Conservation (phyloP, 2,329 filamentous ascomycete species). For the Nemania diffusa region DNA sequence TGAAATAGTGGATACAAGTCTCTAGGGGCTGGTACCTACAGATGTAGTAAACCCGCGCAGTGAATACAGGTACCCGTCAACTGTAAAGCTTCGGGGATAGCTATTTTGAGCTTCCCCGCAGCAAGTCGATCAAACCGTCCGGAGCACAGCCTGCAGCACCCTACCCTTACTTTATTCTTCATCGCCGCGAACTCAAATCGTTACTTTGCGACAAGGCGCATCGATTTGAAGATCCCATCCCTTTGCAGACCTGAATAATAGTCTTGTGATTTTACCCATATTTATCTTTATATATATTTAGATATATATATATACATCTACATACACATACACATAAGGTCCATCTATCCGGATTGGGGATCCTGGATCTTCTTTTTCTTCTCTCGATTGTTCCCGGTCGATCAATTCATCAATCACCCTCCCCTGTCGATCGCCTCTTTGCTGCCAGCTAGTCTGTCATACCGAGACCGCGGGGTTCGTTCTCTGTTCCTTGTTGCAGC, state of each 20-base stretch:
- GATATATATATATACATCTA: no score
- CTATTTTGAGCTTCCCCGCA: constrained; percentile 38
- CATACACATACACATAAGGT: background rate
- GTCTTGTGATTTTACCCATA: no score
- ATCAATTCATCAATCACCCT: background rate
- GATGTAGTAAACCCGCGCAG: background rate
- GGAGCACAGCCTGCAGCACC: background rate
- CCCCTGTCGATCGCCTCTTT: constrained; percentile 35
- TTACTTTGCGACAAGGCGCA: background rate
- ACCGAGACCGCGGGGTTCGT: constrained; percentile 22
- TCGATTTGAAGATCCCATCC: background rate
- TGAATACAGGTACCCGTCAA: background rate
- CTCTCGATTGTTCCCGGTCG: constrained; percentile 3
- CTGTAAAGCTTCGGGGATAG: constrained; percentile 29
- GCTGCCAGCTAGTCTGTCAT: background rate
- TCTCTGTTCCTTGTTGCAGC: constrained; percentile 1
- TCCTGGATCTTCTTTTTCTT: background rate
- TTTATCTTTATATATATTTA: no score
- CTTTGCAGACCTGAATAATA: background rate
- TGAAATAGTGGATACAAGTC: background rate
- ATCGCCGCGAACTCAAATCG: constrained; percentile 11
- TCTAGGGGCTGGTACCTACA: background rate
- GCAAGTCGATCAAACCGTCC: constrained; percentile 5
- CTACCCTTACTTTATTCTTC: constrained; percentile 8
- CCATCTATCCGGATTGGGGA: background rate